phyloP scores from a whole-genome alignment of 768 basidiomycete species.

The Agaricus sinodeliciosus region DNA sequence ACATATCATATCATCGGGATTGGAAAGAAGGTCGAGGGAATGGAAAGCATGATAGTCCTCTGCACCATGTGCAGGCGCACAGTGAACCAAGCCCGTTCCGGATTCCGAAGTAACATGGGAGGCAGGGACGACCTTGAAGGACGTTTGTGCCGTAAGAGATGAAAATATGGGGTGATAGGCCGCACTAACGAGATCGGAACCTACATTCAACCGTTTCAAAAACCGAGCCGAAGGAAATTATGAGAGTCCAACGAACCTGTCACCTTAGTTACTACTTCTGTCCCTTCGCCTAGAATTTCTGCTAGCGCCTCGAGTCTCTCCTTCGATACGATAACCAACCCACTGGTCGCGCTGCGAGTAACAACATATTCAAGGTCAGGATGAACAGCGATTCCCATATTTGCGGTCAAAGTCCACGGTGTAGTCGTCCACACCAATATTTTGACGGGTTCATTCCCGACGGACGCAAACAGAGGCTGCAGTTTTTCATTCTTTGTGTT shows the following conservation, averaged over 20 bases:
- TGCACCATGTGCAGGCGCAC: conserved; percentile 88
- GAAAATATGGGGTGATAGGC: conserved; percentile 61
- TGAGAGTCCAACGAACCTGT: conserved; percentile 24
- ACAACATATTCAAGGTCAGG: conserved; percentile 62
- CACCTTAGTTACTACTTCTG: conserved; percentile 30
- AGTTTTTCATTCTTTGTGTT: conserved; percentile 18
- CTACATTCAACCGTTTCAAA: conserved; percentile 14
- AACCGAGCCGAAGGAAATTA: background rate
- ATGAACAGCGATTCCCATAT: conserved; percentile 92
- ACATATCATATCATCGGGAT: conserved; percentile 50
- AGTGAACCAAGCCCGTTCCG: conserved; percentile 95
- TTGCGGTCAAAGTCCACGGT: conserved; percentile 93
- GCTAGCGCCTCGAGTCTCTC: conserved; percentile 38
- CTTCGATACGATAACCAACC: conserved; percentile 41
- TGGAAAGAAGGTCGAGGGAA: conserved; percentile 42
- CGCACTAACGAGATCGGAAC: conserved; percentile 52
- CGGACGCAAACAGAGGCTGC: conserved; percentile 21
- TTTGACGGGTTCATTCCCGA: conserved; percentile 28
- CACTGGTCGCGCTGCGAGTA: conserved; percentile 22
- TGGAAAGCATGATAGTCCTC: conserved; percentile 86
- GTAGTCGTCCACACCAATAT: conserved; percentile 96
- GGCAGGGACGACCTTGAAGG: conserved; percentile 53
- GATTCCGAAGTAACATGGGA: conserved; percentile 77
- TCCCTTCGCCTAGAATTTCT: conserved; percentile 26
- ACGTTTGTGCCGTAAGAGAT: conserved; percentile 15